Evolutionary conservation across 2,329 filamentous ascomycete genomes (phyloP).

Genomic region (Stachybotrys elegans): DNA sequence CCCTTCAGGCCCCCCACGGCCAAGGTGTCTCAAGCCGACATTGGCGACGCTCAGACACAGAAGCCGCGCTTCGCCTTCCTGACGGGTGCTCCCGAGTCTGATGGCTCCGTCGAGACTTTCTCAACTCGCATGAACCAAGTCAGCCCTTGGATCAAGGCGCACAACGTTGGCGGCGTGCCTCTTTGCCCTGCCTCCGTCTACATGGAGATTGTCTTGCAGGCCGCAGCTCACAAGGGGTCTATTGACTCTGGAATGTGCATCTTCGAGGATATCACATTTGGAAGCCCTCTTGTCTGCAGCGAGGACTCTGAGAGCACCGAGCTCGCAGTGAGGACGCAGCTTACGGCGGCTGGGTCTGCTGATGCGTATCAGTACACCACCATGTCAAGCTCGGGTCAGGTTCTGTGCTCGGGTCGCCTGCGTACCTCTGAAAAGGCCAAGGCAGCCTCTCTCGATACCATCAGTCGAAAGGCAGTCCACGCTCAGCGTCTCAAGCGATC

Average conservation of each 20-base stretch:
- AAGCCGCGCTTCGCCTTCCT: neutral
- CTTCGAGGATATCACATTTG: neutral
- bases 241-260: neutral
- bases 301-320: neutral
- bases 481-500: slow-evolving; percentile 1
- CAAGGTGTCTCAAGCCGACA: too few species aligned
- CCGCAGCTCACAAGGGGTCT: neutral
- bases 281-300: neutral
- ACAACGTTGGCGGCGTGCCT: slow-evolving; percentile 13
- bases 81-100: neutral
- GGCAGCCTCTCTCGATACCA: neutral
- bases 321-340: neutral
- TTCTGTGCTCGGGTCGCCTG: neutral
- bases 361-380: neutral
- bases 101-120: slow-evolving; percentile 6
- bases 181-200: slow-evolving; percentile 16
- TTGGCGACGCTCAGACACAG: neutral
- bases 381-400: neutral
- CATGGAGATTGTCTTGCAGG: slow-evolving; percentile 17
- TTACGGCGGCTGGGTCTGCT: neutral
- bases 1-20: neutral
- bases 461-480: slow-evolving; percentile 1
- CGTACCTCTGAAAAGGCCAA: neutral
- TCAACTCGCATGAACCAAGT: slow-evolving; percentile 7
- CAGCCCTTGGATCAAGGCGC: slow-evolving; percentile 12